Evolutionary conservation across 2,329 filamentous ascomycete species (phyloP).

Genomic region (Acrocalymma vagum): DNA sequence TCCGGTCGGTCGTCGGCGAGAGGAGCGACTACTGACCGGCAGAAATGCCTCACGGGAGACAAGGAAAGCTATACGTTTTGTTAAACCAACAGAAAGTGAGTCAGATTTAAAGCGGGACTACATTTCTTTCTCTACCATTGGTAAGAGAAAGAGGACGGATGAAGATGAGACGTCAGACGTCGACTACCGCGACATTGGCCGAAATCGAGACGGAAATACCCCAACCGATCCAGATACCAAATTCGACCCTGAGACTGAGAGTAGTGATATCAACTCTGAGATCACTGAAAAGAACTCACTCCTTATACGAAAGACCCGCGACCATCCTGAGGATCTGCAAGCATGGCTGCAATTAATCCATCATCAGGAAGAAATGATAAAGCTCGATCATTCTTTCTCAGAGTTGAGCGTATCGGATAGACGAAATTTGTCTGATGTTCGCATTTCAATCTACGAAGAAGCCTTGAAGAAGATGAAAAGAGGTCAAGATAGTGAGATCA

Average conservation of each 20-base stretch:
- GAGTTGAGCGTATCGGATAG: slow-evolving; percentile 67
- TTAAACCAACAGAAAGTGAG: slow-evolving; percentile 18
- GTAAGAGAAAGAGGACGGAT: slow-evolving; percentile 28
- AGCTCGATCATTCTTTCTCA: slow-evolving; percentile 54
- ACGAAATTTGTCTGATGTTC: slow-evolving; percentile 78
- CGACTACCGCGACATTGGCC: slow-evolving; percentile 51
- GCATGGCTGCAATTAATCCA: slow-evolving; percentile 82
- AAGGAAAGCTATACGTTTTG: slow-evolving; percentile 37
- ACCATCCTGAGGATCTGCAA: slow-evolving; percentile 71
- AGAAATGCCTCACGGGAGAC: slow-evolving; percentile 27
- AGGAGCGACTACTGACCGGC: slow-evolving; percentile 54
- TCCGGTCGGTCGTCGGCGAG: slow-evolving; percentile 50
- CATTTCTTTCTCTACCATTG: slow-evolving; percentile 30
- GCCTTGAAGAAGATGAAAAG: slow-evolving; percentile 69
- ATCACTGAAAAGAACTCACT: slow-evolving; percentile 64
- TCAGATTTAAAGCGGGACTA: slow-evolving; percentile 33
- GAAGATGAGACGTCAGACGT: slow-evolving; percentile 9
- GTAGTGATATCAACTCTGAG: slow-evolving; percentile 27
- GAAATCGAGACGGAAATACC: slow-evolving; percentile 12
- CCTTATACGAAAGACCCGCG: slow-evolving; percentile 70
- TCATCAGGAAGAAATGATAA: slow-evolving; percentile 76
- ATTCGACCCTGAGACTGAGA: slow-evolving; percentile 35
- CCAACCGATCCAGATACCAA: slow-evolving; percentile 48
- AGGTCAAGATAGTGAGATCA: slow-evolving; percentile 59
- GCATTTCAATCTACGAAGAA: slow-evolving; percentile 80